Evolutionary conservation across 2,329 filamentous ascomycete species (phyloP), one percentile per base, ranked within the genome.

Genomic region (Phaeosphaeriaceae sp.): DNA sequence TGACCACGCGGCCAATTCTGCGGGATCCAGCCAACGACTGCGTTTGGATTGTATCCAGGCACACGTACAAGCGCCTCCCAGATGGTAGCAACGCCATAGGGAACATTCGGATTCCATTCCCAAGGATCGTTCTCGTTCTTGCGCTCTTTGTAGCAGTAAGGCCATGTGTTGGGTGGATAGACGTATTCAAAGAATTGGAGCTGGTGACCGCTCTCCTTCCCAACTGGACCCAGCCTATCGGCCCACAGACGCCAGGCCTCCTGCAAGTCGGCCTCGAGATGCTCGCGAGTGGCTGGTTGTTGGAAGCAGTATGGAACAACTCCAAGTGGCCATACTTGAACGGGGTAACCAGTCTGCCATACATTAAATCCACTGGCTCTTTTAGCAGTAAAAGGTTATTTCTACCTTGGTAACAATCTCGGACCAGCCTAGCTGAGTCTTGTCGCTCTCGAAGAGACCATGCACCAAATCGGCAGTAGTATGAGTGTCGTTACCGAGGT

Each of bases 131-230:
- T 20, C 1, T 19, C 13, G 5, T 17, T 31, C n/a, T 31, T 25
- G 36, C 49, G 49, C 22, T 45, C 21, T 15, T 27, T 17, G 40
- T 42, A 51, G 49, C 49, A 51, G n/a, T 51, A 51, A 20, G 13
- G 49, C 49, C 49, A 51, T 13, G 41, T 33, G 7, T 27, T n/a
- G 5, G 10, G 15, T 17, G n/a, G 17, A 11, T n/a, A 51, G 40
- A 17, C 13, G 40, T 5, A 44, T 21, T 51, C 49, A 9, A 2
- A 25, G 33, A 41, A 51, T 2, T 31, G 21, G 4, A 45, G 40
- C 49, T 44, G 31, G 10, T 51, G 49, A 15, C 49, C 36, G 17
- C 27, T 24, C 22, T 25, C 15, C 20, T 42, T 4, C 7, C 49
- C 40, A 31, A 22, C 15, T 7, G 22, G 33, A 7, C 49, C 49